Evolutionary conservation across 192 early-diverging fungal species (phyloP).

Genomic region (Oehlia diaphana): DNA sequence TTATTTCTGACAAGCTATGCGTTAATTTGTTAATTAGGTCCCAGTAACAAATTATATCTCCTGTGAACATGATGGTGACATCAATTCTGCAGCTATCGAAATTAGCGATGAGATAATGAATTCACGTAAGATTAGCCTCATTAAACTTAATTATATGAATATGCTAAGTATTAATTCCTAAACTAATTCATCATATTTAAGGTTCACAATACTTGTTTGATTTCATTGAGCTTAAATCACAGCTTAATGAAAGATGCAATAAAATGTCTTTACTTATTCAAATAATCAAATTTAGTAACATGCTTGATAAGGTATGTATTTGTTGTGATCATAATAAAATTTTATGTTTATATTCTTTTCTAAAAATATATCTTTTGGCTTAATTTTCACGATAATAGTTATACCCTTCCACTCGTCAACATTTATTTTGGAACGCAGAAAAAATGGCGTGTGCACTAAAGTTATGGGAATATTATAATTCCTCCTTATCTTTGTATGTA

Average conservation of each 20-base stretch:
- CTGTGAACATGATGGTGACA: constrained; percentile 18
- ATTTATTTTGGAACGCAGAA: constrained; percentile 30
- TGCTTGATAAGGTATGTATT: constrained; percentile 18
- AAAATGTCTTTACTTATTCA: constrained; percentile 14
- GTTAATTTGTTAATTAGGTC: constrained; percentile 5
- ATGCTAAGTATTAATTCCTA: background rate
- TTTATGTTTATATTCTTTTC: background rate
- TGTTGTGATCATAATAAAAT: background rate
- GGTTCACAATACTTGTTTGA: constrained; percentile 26
- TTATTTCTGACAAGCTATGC: background rate
- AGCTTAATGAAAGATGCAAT: constrained; percentile 24
- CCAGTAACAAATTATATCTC: constrained; percentile 17
- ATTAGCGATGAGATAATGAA: constrained; percentile 32
- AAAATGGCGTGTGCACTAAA: constrained; percentile 22
- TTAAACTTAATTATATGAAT: background rate
- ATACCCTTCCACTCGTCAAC: background rate
- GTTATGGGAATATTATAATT: constrained; percentile 13
- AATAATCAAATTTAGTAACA: constrained; percentile 18
- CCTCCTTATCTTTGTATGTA: background rate
- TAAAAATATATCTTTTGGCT: too few species aligned
- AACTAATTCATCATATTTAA: background rate
- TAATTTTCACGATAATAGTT: constrained; percentile 1
- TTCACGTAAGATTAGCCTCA: constrained; percentile 10
- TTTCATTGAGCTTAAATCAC: constrained; percentile 15
- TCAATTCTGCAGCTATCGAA: constrained; percentile 21